A percentile compares a stretch with the other conserved stretches of the same genome.
Conservation (phyloP, 768 basidiomycete genomes). For the Lepiota brunneoincarnata region DNA sequence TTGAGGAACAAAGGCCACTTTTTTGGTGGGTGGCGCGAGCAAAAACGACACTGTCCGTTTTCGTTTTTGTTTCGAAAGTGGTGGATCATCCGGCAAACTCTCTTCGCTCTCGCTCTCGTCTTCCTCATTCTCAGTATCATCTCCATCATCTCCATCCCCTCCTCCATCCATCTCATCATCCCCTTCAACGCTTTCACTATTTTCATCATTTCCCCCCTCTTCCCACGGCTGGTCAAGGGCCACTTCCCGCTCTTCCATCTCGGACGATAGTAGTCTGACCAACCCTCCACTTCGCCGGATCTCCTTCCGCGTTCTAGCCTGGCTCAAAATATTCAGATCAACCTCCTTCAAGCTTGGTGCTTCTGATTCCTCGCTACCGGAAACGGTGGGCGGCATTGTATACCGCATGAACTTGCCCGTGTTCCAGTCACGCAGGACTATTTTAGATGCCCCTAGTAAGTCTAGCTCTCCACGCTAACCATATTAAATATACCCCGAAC, state of each 20-base stretch:
- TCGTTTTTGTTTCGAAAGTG: constrained; percentile 43
- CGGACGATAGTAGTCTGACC: constrained; percentile 45
- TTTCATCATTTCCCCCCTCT: constrained; percentile 35
- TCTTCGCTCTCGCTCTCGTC: constrained; percentile 27
- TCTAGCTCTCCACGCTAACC: constrained; percentile 70
- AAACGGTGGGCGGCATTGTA: constrained; percentile 36
- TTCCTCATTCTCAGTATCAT: constrained; percentile 28
- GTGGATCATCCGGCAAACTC: constrained; percentile 5
- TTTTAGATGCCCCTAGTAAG: constrained; percentile 68
- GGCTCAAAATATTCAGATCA: constrained; percentile 50
- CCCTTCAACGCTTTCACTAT: constrained; percentile 11
- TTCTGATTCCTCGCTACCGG: constrained; percentile 14
- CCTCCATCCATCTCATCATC: constrained; percentile 34
- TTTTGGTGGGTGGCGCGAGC: constrained; percentile 39
- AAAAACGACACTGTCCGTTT: constrained; percentile 30
- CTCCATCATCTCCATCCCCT: constrained; percentile 24
- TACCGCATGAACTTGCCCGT: constrained; percentile 72
- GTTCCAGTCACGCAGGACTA: constrained; percentile 85
- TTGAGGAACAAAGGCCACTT: constrained; percentile 48
- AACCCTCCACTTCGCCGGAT: constrained; percentile 59
- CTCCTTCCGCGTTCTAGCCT: constrained; percentile 58
- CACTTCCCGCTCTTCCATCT: constrained; percentile 35
- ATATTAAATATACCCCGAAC: constrained; percentile 10
- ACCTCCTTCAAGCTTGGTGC: constrained; percentile 33
- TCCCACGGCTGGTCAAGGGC: constrained; percentile 41